Percentiles rank a stretch among this genome's conserved stretches.
Evolutionary conservation across 2,329 filamentous ascomycete genomes (phyloP).

Genomic region (Fusarium praegraminearum): DNA sequence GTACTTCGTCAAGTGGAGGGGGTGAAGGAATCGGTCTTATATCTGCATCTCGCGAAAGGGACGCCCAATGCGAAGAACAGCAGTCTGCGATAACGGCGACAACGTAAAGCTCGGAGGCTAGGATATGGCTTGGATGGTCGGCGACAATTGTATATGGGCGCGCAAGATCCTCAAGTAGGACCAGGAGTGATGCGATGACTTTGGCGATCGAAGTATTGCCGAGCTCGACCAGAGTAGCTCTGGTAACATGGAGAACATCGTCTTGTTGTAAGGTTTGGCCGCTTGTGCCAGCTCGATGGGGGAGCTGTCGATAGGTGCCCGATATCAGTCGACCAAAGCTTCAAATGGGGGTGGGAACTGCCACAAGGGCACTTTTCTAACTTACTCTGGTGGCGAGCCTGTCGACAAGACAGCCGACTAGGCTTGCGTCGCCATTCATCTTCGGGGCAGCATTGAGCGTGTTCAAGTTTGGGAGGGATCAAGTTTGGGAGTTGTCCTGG

Average conservation of each 20-base stretch:
- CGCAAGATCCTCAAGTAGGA: constrained; percentile 69
- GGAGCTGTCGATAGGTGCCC: constrained; percentile 67
- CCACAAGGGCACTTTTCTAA: neutral
- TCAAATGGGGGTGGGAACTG: constrained; percentile 3
- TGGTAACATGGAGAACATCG: constrained; percentile 70
- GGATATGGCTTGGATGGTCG: constrained; percentile 68
- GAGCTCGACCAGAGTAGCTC: constrained; percentile 70
- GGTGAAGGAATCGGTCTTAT: constrained; percentile 44
- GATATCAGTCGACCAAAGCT: constrained; percentile 27
- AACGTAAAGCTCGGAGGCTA: constrained; percentile 74
- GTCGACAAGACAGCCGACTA: constrained; percentile 72
- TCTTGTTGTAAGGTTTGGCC: constrained; percentile 69
- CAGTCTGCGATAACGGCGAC: constrained; percentile 73
- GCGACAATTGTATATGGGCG: constrained; percentile 65
- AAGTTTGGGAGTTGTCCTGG: constrained; percentile 27
- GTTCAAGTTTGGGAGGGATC: constrained; percentile 24
- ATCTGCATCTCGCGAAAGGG: constrained; percentile 51
- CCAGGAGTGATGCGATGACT: constrained; percentile 68
- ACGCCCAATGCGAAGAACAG: constrained; percentile 70
- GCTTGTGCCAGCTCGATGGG: constrained; percentile 71
- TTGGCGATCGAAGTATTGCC: constrained; percentile 65
- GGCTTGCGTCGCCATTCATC: constrained; percentile 70
- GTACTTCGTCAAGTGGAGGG: constrained; percentile 60
- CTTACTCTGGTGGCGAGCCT: constrained; percentile 71
- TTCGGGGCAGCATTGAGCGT: constrained; percentile 44